A percentile compares a stretch with the other conserved stretches of the same genome.
Conservation (phyloP, 2,329 filamentous ascomycete genomes). For the Trichoderma sp. region DNA sequence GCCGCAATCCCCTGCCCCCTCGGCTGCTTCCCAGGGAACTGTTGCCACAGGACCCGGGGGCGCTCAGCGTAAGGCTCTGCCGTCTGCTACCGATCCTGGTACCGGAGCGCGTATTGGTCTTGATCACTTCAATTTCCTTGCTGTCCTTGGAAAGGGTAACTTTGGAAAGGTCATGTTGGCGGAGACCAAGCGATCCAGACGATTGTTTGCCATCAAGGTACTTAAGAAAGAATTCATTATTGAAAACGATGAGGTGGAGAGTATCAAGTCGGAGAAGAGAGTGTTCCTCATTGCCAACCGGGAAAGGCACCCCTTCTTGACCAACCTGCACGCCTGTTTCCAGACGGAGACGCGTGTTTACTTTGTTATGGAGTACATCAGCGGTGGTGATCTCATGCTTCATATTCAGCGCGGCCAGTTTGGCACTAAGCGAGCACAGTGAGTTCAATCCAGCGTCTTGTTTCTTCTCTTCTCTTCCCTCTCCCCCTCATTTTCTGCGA, state of each 20-base stretch:
- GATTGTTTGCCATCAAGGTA: slow-evolving; percentile 97
- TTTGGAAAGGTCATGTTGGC: slow-evolving; percentile 99
- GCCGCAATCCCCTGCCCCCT: slow-evolving; percentile 43
- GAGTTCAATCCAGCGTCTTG: slow-evolving; percentile 48
- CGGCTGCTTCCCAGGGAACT: slow-evolving; percentile 35
- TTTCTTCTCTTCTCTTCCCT: no score
- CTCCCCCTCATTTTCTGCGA: background rate
- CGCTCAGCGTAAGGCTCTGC: slow-evolving; percentile 58
- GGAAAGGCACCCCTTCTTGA: slow-evolving; percentile 92
- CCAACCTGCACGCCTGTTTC: slow-evolving; percentile 96
- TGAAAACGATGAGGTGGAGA: slow-evolving; percentile 98
- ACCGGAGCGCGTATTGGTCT: slow-evolving; percentile 86
- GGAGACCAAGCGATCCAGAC: slow-evolving; percentile 89
- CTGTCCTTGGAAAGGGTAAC: slow-evolving; percentile 97
- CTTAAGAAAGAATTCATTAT: slow-evolving; percentile 99
- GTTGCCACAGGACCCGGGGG: slow-evolving; percentile 28
- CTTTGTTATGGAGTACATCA: slow-evolving; percentile 99
- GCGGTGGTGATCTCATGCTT: slow-evolving; percentile 97
- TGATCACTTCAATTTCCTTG: slow-evolving; percentile 98
- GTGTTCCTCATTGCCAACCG: slow-evolving; percentile 97
- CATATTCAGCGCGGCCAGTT: slow-evolving; percentile 98
- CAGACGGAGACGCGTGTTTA: slow-evolving; percentile 98
- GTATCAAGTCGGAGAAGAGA: slow-evolving; percentile 94
- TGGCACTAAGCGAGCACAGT: slow-evolving; percentile 93
- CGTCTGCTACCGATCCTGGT: slow-evolving; percentile 70